These are phyloP conservation scores for Pythium phragmiticola DNA, from an alignment of 352 stramenopile species.

Conservation along the genomic window DNA sequence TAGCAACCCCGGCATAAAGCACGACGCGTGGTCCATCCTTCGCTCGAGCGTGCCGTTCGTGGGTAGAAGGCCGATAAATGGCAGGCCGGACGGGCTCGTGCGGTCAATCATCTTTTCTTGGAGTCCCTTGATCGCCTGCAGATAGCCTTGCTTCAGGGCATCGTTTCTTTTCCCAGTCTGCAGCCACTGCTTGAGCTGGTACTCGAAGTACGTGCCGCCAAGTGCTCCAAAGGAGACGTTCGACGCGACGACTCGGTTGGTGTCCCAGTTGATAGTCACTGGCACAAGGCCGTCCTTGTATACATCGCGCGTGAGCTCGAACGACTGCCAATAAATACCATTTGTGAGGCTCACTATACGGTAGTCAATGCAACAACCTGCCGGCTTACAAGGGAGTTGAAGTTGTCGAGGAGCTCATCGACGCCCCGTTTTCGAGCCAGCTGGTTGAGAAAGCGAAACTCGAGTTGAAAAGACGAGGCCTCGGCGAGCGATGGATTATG, in stretches of 20 bases:
- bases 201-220: slow-evolving; percentile 77
- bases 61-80: slow-evolving; percentile 46
- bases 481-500: slow-evolving; percentile 42
- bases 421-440: slow-evolving; percentile 40
- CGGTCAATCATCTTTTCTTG: slow-evolving; percentile 35
- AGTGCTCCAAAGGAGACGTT: slow-evolving; percentile 53
- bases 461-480: slow-evolving; percentile 57
- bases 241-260: slow-evolving; percentile 14
- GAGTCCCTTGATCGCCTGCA: slow-evolving; percentile 53
- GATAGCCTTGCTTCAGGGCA: slow-evolving; percentile 47
- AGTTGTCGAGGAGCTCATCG: slow-evolving; percentile 31
- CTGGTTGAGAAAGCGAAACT: slow-evolving; percentile 55
- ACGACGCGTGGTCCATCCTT: slow-evolving; percentile 86
- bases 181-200: slow-evolving; percentile 77
- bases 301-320: slow-evolving; percentile 15
- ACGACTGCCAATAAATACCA: slow-evolving; percentile 1
- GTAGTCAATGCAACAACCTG: too few species aligned
- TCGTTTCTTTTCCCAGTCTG: slow-evolving; percentile 50
- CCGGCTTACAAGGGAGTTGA: slow-evolving; percentile 35
- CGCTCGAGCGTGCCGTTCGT: slow-evolving; percentile 27
- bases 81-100: slow-evolving; percentile 38
- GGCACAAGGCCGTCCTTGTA: slow-evolving; percentile 32
- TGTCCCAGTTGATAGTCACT: slow-evolving; percentile 28
- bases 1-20: slow-evolving; percentile 85
- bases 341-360: background rate